Percentiles rank a stretch among this genome's conserved stretches.
These are phyloP conservation scores for Flaveria sonorensis DNA, from an alignment of 129 eudicot species.

Conservation along the genomic window DNA sequence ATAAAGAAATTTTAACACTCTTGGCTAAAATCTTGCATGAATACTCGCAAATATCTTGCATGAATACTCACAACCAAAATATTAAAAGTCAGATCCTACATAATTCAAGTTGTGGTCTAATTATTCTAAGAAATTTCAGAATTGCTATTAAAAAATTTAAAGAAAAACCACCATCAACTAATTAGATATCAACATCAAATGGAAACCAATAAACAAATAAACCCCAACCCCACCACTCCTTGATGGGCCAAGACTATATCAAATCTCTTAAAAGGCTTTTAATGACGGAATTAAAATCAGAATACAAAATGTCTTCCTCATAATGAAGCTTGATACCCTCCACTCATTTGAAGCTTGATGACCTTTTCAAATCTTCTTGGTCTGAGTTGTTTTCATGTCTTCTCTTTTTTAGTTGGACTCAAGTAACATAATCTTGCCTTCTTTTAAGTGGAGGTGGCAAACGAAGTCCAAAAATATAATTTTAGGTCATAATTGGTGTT, in stretches of 20 bases:
- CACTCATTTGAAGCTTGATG: background rate
- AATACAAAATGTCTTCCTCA: background rate
- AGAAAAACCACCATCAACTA: background rate
- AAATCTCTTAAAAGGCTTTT: conserved; percentile 2
- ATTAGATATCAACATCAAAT: background rate
- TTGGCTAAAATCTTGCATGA: no score
- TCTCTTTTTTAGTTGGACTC: background rate
- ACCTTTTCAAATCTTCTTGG: background rate
- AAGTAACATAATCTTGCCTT: background rate
- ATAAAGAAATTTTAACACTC: no score
- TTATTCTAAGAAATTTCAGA: no score
- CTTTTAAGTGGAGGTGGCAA: no score
- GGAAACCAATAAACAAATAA: background rate
- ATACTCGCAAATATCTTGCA: no score
- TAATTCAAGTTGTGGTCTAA: no score
- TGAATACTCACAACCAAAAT: no score
- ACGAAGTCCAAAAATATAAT: no score
- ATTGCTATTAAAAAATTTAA: no score
- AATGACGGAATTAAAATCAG: conserved; percentile 4
- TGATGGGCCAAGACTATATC: conserved; percentile 1
- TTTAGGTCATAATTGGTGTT: no score
- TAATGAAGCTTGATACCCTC: conserved; percentile 1
- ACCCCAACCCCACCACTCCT: background rate
- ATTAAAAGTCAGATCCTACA: no score
- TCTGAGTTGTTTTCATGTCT: background rate